Conservation (phyloP, 768 basidiomycete genomes). For the Suillus alpinus region DNA sequence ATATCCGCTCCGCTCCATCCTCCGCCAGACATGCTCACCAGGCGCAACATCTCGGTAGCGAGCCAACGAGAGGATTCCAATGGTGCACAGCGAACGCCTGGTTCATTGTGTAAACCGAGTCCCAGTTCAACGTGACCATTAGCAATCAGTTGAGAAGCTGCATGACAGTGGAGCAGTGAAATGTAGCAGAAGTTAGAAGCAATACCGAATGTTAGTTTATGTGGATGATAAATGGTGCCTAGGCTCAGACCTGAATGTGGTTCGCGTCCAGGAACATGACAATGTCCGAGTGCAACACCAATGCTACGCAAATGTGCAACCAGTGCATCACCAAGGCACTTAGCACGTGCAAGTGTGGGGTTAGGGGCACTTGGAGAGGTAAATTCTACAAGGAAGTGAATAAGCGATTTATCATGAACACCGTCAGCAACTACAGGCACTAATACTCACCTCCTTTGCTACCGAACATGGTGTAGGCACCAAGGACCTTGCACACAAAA, state of each 20-base stretch:
- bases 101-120: conserved; percentile 57
- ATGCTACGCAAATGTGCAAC: conserved; percentile 32
- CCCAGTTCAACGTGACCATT: conserved; percentile 38
- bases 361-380: background rate
- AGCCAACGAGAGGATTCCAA: conserved; percentile 25
- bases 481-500: conserved; percentile 56
- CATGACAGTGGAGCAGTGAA: background rate
- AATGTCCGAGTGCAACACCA: conserved; percentile 48
- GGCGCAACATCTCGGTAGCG: conserved; percentile 26
- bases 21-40: conserved; percentile 16
- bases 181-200: background rate
- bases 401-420: background rate
- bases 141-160: conserved; percentile 7
- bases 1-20: conserved; percentile 14
- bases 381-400: background rate
- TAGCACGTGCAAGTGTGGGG: conserved; percentile 17
- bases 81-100: conserved; percentile 29
- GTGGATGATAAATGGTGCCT: background rate
- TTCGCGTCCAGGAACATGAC: conserved; percentile 51
- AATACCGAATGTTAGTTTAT: background rate
- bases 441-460: conserved; percentile 30
- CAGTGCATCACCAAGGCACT: conserved; percentile 31
- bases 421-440: background rate
- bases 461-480: conserved; percentile 40
- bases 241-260: conserved; percentile 11